Evolutionary conservation across 23 red algal species (phyloP), one percentile per base, ranked within the genome.

Genomic region (Gracilaria caudata): DNA sequence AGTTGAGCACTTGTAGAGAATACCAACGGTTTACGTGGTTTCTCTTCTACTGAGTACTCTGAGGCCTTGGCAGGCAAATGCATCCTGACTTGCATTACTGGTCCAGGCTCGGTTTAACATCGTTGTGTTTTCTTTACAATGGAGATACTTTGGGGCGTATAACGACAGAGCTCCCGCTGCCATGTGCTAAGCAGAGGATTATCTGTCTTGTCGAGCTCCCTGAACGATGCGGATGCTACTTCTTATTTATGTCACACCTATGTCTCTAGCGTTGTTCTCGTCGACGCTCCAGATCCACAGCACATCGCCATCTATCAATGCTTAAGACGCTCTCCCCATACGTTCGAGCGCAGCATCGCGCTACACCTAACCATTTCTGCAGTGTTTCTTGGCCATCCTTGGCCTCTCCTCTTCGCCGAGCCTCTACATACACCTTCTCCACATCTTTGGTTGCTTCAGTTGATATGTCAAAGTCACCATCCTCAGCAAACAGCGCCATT

Each of bases 391-490:
- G 81, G 4, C 82, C 90, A 38, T 85, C 81, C 43, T 84, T 85
- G 41, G 73, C 80, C 51, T 51, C 58, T 23, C 81, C 90, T 39
- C 54, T 13, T 39, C 55, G 73, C 25, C 90, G 77, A 11, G 90
- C 79, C 38, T 51, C 81, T 12, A 93, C 90, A 55, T 78, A 93
- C n/a, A 55, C 72, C 37, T 81, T 68, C 39, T 78, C 75, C 30
- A 93, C 90, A 43, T 33, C 47, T 23, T 33, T 40, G 19, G 60
- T 45, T 60, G 82, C 58, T 21, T 79, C 81, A 30, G 28, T 20
- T 5, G 80, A 64, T 34, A 93, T 93, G 34, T 78, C 79, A 54
- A 93, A 81, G 9, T 68, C 80, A 19, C 90, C 90, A 46, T 86
- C 60, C 38, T 81, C 90, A 51, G 80, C 34, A 54, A 86, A 57